Percentiles rank a stretch among this genome's conserved stretches.
Conservation (phyloP, 352 stramenopile genomes). For the Phytophthora quininea region DNA sequence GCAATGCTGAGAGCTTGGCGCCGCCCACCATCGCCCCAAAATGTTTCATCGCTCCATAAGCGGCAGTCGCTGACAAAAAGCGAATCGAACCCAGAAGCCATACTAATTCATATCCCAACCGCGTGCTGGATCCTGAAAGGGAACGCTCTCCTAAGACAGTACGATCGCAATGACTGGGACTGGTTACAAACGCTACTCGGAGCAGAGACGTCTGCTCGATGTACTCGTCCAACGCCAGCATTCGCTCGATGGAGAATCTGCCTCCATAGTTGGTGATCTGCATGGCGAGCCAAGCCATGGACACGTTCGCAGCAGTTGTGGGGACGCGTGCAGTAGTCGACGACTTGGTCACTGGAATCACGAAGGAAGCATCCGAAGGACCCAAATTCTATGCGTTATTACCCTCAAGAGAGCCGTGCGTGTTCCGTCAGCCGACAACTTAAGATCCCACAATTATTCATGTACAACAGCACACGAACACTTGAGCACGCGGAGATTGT, state of each 20-base stretch:
- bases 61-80: not conserved
- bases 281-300: not conserved
- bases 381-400: too few relatives aligned
- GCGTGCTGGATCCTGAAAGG: not conserved
- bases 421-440: too few relatives aligned
- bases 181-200: not conserved
- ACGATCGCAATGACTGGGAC: not conserved
- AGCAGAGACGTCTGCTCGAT: too few relatives aligned
- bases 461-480: too few relatives aligned
- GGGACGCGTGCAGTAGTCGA: not conserved
- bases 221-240: not conserved
- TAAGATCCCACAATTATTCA: too few relatives aligned
- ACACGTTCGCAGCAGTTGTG: too few relatives aligned
- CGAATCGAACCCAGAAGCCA: not conserved
- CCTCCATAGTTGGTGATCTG: not conserved
- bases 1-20: not conserved
- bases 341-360: not conserved
- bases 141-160: not conserved
- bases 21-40: not conserved
- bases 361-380: not conserved
- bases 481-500: too few relatives aligned
- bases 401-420: too few relatives aligned
- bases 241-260: not conserved
- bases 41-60: not conserved
- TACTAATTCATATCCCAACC: not conserved